Evolutionary conservation across 2,329 filamentous ascomycete genomes (phyloP).

Genomic region (Stemphylium vesicarium): DNA sequence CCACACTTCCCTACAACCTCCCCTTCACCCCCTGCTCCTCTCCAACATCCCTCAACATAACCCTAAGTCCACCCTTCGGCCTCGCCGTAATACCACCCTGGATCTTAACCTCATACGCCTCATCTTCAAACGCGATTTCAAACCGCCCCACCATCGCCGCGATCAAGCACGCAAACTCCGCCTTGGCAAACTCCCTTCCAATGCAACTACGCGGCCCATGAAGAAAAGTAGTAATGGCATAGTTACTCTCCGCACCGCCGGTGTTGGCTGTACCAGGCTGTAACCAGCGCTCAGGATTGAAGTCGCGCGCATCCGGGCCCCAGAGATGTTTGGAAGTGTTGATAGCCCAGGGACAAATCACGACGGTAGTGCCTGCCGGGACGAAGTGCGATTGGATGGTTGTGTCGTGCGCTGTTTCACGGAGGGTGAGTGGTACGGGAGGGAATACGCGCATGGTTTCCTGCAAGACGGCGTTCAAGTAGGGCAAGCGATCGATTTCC

Average conservation of each 20-base stretch:
- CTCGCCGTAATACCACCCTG: conserved; percentile 73
- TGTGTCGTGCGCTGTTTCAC: conserved; percentile 69
- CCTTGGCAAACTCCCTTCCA: conserved; percentile 77
- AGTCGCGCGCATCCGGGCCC: conserved; percentile 75
- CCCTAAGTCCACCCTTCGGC: conserved; percentile 74
- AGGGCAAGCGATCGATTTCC: conserved; percentile 76
- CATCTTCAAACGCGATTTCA: conserved; percentile 70
- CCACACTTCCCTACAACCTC: background rate
- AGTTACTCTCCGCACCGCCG: conserved; percentile 78
- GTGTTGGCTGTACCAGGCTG: conserved; percentile 59
- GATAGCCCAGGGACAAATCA: conserved; percentile 69
- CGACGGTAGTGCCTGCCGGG: conserved; percentile 72
- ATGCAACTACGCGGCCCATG: conserved; percentile 89
- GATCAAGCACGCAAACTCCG: conserved; percentile 84
- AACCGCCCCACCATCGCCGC: conserved; percentile 80
- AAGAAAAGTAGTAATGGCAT: conserved; percentile 79
- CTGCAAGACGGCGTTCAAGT: conserved; percentile 75
- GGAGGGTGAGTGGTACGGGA: conserved; percentile 74
- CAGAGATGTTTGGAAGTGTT: conserved; percentile 74
- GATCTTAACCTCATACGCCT: conserved; percentile 64
- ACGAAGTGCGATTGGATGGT: conserved; percentile 69
- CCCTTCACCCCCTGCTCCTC: background rate
- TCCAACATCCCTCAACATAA: conserved; percentile 62
- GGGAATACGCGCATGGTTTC: conserved; percentile 77
- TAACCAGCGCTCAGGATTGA: conserved; percentile 72